A percentile compares a stretch with the other conserved stretches of the same genome.
These are phyloP conservation scores for Ophiostoma perfectum DNA, from an alignment of 2,329 filamentous ascomycete species.

Conservation along the genomic window DNA sequence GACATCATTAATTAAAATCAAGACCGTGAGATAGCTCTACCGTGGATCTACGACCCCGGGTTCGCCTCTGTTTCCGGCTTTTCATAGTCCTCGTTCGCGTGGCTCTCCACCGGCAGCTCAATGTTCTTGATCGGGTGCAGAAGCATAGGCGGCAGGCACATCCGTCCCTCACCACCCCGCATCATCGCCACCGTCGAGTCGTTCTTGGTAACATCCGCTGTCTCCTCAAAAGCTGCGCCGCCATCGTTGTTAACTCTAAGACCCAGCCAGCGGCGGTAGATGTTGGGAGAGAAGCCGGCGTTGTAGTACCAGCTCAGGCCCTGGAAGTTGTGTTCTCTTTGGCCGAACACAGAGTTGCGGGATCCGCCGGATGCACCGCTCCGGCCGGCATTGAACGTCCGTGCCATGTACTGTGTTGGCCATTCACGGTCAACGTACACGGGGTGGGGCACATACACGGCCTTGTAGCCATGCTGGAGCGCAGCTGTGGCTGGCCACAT, in stretches of 20 bases:
- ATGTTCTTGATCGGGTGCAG: conserved; percentile 83
- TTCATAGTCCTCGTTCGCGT: conserved; percentile 44
- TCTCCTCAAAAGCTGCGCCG: conserved; percentile 68
- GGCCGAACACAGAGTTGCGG: conserved; percentile 68
- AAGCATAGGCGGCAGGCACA: conserved; percentile 87
- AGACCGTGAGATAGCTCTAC: not conserved
- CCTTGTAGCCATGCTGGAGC: conserved; percentile 88
- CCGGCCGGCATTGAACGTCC: conserved; percentile 71
- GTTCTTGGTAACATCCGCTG: conserved; percentile 47
- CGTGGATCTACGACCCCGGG: conserved; percentile 37
- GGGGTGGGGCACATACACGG: conserved; percentile 84
- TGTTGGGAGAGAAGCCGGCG: conserved; percentile 69
- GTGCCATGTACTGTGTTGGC: conserved; percentile 72
- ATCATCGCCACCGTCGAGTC: conserved; percentile 47
- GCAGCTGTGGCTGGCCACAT: conserved; percentile 92
- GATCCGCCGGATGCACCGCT: conserved; percentile 71
- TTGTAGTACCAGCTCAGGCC: conserved; percentile 93
- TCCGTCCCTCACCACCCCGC: conserved; percentile 69
- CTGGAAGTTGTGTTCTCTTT: conserved; percentile 81
- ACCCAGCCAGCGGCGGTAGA: conserved; percentile 84
- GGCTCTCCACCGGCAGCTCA: conserved; percentile 57
- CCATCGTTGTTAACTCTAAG: conserved; percentile 73
- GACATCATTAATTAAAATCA: conserved; percentile 7
- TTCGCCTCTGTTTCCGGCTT: conserved; percentile 47
- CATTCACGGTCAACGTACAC: conserved; percentile 82